Evolutionary conservation across 768 basidiomycete species (phyloP).

Genomic region (Wakefieldia striispora): DNA sequence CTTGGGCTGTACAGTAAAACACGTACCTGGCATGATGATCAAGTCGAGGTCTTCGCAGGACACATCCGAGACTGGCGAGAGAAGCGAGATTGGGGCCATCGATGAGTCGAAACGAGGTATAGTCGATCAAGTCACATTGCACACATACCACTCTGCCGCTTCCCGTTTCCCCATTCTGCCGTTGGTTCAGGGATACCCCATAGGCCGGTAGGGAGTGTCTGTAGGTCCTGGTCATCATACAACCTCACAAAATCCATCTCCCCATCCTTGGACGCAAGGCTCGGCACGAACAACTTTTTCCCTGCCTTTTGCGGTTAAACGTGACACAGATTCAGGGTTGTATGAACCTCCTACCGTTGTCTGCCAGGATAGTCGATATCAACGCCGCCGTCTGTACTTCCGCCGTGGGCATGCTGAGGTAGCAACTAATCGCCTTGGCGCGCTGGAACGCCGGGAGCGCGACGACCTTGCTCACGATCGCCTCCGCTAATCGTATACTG

Average conservation of each 20-base stretch:
- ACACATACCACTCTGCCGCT: constrained; percentile 54
- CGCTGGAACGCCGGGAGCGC: constrained; percentile 49
- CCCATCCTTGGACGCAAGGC: constrained; percentile 44
- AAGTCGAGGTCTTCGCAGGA: constrained; percentile 51
- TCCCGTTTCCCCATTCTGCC: constrained; percentile 38
- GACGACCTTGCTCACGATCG: constrained; percentile 47
- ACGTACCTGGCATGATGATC: constrained; percentile 65
- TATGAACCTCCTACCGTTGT: constrained; percentile 41
- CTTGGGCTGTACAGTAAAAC: background rate
- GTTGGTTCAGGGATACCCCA: constrained; percentile 80
- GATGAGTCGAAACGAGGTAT: background rate
- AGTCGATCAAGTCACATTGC: constrained; percentile 41
- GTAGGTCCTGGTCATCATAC: constrained; percentile 57
- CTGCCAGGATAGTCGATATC: constrained; percentile 49
- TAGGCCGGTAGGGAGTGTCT: constrained; percentile 51
- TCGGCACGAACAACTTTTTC: constrained; percentile 71
- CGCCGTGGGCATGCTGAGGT: constrained; percentile 74
- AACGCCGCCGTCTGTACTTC: constrained; percentile 62
- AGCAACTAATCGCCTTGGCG: constrained; percentile 62
- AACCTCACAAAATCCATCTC: constrained; percentile 68
- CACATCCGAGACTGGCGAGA: constrained; percentile 29
- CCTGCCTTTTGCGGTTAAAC: constrained; percentile 35
- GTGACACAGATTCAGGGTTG: background rate
- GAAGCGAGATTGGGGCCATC: background rate
- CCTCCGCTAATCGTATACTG: constrained; percentile 20